Conservation (phyloP, 106 monocot genomes). For the Dioscorea alata region DNA sequence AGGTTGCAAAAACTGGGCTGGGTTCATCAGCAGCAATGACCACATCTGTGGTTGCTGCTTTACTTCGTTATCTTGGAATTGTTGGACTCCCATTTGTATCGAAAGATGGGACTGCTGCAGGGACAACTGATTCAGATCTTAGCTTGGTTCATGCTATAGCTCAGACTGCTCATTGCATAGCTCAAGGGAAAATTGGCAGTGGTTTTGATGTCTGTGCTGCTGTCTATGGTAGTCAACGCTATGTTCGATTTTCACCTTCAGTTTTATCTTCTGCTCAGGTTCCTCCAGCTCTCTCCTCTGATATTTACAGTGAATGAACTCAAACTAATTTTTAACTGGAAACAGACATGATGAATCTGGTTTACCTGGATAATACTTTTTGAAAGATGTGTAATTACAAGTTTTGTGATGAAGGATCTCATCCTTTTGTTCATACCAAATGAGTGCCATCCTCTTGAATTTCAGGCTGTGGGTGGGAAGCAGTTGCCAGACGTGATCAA, state of each 20-base stretch:
- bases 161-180: slow-evolving; percentile 96
- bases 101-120: slow-evolving; percentile 10
- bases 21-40: slow-evolving; percentile 99
- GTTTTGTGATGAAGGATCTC: too few relatives aligned
- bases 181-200: slow-evolving; percentile 98
- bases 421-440: too few relatives aligned
- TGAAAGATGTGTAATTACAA: too few relatives aligned
- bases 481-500: slow-evolving; percentile 36
- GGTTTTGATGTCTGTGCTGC: slow-evolving; percentile 99
- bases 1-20: slow-evolving; percentile 97
- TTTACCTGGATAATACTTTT: too few relatives aligned
- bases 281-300: slow-evolving; percentile 3
- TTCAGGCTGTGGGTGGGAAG: slow-evolving; percentile 38
- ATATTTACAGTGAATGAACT: too few relatives aligned
- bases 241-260: slow-evolving; percentile 80
- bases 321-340: too few relatives aligned
- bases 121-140: slow-evolving; percentile 28
- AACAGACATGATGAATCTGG: too few relatives aligned
- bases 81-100: slow-evolving; percentile 47
- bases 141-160: slow-evolving; percentile 86
- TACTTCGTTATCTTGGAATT: slow-evolving; percentile 86
- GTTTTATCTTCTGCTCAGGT: slow-evolving; percentile 86
- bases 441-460: not conserved
- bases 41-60: slow-evolving; percentile 81
- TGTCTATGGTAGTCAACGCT: slow-evolving; percentile 95